Conservation (phyloP, 192 early-diverging fungal genomes). For the Kappamyces sp. region DNA sequence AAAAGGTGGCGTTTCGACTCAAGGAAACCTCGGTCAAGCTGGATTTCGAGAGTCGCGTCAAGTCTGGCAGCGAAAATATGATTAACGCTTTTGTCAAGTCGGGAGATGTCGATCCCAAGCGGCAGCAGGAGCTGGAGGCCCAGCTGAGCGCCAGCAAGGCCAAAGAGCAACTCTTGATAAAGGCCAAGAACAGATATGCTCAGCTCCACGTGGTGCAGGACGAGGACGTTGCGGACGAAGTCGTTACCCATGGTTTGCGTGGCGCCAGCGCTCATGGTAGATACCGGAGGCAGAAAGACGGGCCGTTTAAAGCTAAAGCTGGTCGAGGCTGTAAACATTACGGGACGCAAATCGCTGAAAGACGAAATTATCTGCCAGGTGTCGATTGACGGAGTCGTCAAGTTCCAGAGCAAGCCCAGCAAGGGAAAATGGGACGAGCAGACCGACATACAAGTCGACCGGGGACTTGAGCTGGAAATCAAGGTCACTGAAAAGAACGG, state of each 20-base stretch:
- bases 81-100: constrained; percentile 21
- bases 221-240: constrained; percentile 36
- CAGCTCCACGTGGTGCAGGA: constrained; percentile 81
- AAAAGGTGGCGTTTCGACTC: constrained; percentile 64
- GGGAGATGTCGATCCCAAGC: constrained; percentile 17
- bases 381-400: constrained; percentile 69
- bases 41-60: constrained; percentile 86
- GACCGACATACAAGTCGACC: constrained; percentile 81
- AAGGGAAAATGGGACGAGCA: constrained; percentile 68
- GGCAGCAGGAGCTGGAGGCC: constrained; percentile 18
- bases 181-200: constrained; percentile 75
- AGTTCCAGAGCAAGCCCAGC: constrained; percentile 65
- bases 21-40: constrained; percentile 90
- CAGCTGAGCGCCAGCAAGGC: constrained; percentile 37
- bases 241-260: background rate
- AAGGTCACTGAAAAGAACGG: constrained; percentile 65
- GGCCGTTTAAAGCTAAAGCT: constrained; percentile 37
- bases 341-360: constrained; percentile 44
- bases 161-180: constrained; percentile 34
- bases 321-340: constrained; percentile 36
- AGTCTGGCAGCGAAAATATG: constrained; percentile 72
- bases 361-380: constrained; percentile 74
- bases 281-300: constrained; percentile 28
- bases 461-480: constrained; percentile 87
- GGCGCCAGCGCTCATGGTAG: background rate